These are phyloP conservation scores for Otatea glauca DNA, from an alignment of 176 grass and related monocot species.

Conservation along the genomic window DNA sequence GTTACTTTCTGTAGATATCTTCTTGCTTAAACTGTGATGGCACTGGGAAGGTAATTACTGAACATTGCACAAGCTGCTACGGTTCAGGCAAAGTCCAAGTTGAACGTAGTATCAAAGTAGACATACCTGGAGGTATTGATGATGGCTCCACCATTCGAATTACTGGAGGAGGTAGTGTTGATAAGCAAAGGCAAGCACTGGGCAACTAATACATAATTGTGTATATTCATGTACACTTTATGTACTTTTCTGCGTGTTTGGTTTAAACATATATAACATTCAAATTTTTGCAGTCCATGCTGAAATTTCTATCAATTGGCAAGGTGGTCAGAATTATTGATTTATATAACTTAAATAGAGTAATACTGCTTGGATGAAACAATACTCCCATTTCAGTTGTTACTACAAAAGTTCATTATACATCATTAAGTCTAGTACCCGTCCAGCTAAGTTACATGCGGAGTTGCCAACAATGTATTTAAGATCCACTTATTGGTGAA, in stretches of 20 bases:
- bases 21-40: slow-evolving; percentile 88
- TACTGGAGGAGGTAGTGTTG: slow-evolving; percentile 70
- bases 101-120: slow-evolving; percentile 53
- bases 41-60: slow-evolving; percentile 72
- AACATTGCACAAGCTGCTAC: slow-evolving; percentile 68
- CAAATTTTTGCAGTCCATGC: not conserved
- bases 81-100: slow-evolving; percentile 74
- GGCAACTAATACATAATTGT: not conserved
- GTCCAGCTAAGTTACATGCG: not conserved
- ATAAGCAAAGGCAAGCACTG: slow-evolving; percentile 71
- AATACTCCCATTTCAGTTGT: slow-evolving; percentile 23
- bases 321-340: slow-evolving; percentile 10
- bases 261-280: not conserved
- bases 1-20: slow-evolving; percentile 67
- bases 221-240: slow-evolving; percentile 3
- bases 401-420: not conserved
- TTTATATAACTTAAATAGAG: slow-evolving; percentile 7
- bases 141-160: slow-evolving; percentile 75
- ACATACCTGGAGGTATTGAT: slow-evolving; percentile 85
- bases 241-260: slow-evolving; percentile 20
- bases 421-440: not conserved
- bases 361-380: not conserved
- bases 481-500: slow-evolving; percentile 8
- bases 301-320: not conserved
- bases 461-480: not conserved